phyloP scores from a whole-genome alignment of 2,329 filamentous ascomycete species.

The Aspergillus phoenicis region DNA sequence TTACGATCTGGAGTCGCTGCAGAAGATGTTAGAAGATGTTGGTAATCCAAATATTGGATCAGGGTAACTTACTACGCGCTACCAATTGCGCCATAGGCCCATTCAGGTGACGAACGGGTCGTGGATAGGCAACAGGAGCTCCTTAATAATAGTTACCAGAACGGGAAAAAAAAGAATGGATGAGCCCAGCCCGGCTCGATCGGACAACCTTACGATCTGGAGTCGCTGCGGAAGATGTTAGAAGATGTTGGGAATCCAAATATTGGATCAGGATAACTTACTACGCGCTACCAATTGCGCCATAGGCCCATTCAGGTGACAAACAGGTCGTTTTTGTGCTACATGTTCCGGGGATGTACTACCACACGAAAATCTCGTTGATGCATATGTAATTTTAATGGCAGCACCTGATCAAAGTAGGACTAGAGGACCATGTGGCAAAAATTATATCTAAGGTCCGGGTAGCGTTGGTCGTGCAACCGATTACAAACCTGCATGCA shows the following conservation, averaged over 20 bases:
- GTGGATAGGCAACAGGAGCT: too few species aligned
- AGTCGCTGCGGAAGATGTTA: background rate
- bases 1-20: constrained; percentile 3
- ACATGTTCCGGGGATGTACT: background rate
- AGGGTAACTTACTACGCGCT: background rate
- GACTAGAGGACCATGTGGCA: too few species aligned
- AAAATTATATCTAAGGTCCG: too few species aligned
- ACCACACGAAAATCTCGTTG: too few species aligned
- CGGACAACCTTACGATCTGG: constrained; percentile 3
- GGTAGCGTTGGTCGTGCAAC: too few species aligned
- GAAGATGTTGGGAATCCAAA: background rate
- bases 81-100: constrained; percentile 6
- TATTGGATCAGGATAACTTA: background rate
- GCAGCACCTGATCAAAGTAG: too few species aligned
- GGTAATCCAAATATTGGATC: too few species aligned
- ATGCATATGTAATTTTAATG: too few species aligned
- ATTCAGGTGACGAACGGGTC: background rate
- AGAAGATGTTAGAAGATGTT: background rate
- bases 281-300: constrained; percentile 4
- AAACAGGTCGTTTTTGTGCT: background rate
- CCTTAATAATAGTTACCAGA: too few species aligned
- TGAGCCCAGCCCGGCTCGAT: constrained; percentile 1
- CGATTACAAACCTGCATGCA: too few species aligned
- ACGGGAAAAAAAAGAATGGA: background rate
- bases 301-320: background rate